Conservation (phyloP, 805 yeast genomes). For the Cyberlindnera mycetangii region DNA sequence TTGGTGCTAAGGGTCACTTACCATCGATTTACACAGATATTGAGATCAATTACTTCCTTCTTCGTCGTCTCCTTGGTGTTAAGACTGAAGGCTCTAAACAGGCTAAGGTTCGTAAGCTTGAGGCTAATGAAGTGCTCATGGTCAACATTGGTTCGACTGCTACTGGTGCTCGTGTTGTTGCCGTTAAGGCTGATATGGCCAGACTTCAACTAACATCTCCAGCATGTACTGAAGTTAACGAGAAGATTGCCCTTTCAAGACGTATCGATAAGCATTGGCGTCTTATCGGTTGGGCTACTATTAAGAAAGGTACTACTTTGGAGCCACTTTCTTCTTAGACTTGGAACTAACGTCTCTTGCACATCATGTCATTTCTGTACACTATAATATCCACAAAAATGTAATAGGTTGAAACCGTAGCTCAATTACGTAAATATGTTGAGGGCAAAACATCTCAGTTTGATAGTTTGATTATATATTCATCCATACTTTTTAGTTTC, state of each 20-base stretch:
- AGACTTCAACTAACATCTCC: conserved; percentile 95
- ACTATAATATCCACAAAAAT: background rate
- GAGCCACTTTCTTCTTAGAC: conserved; percentile 48
- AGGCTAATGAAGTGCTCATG: conserved; percentile 94
- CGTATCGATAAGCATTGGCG: conserved; percentile 99
- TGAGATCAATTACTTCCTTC: conserved; percentile 93
- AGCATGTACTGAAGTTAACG: conserved; percentile 97
- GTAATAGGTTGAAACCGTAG: too few relatives aligned
- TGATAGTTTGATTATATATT: background rate
- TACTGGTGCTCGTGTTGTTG: conserved; percentile 97
- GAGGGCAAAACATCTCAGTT: too few relatives aligned
- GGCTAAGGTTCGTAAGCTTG: conserved; percentile 94
- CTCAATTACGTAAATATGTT: too few relatives aligned
- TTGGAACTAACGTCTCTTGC: conserved; percentile 25
- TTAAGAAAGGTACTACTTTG: conserved; percentile 87
- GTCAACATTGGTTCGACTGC: conserved; percentile 99
- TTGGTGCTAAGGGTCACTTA: conserved; percentile 93
- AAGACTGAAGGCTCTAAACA: conserved; percentile 97
- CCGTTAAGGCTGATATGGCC: conserved; percentile 99
- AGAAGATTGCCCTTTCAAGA: conserved; percentile 97
- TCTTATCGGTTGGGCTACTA: conserved; percentile 99
- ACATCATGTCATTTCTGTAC: conserved; percentile 6
- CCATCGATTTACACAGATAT: conserved; percentile 97
- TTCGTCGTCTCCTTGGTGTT: conserved; percentile 96
- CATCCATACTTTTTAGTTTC: background rate